Conservation (phyloP, 352 stramenopile genomes). For the Elongisporangium undulatum region DNA sequence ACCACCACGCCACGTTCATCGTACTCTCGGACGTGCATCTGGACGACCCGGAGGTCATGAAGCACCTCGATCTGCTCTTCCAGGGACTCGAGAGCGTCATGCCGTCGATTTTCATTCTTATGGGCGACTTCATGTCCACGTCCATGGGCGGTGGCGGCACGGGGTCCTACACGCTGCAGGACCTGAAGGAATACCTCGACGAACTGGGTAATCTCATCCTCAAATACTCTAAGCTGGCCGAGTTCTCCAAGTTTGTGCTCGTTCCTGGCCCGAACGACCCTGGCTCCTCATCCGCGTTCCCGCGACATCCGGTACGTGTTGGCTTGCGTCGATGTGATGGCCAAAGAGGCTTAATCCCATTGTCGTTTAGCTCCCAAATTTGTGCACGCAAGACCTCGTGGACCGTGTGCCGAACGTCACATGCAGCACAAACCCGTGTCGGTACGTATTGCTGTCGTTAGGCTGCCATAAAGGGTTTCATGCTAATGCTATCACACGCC, state of each 20-base stretch:
- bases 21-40: conserved; percentile 93
- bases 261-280: conserved; percentile 92
- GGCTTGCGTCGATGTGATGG: not conserved
- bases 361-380: conserved; percentile 39
- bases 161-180: conserved; percentile 61
- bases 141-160: conserved; percentile 66
- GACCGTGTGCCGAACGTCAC: conserved; percentile 67
- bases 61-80: conserved; percentile 88
- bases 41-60: conserved; percentile 89
- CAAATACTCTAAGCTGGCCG: conserved; percentile 75
- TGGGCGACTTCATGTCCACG: conserved; percentile 91
- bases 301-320: conserved; percentile 59
- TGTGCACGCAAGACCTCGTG: conserved; percentile 72
- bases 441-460: conserved; percentile 17
- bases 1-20: conserved; percentile 90
- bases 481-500: not conserved
- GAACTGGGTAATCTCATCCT: conserved; percentile 90
- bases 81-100: conserved; percentile 75
- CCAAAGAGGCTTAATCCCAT: not conserved
- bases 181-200: conserved; percentile 86
- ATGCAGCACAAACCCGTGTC: conserved; percentile 91
- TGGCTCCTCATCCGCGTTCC: conserved; percentile 73
- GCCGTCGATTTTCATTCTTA: conserved; percentile 89
- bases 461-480: not conserved
- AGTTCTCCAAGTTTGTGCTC: conserved; percentile 88